Conservation (phyloP, 73 alveolate species). For the Paraurostyla sp. region DNA sequence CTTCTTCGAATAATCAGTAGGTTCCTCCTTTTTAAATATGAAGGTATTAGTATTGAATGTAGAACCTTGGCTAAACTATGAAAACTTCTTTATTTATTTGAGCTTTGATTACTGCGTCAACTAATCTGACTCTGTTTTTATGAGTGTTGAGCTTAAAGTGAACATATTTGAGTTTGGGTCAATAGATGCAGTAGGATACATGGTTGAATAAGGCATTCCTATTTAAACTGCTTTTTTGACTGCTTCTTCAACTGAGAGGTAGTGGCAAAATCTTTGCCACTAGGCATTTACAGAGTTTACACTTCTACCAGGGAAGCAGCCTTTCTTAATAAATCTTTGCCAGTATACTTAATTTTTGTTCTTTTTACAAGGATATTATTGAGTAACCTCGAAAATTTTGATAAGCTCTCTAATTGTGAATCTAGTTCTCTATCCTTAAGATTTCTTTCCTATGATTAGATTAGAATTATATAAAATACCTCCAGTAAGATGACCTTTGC, state of each 20-base stretch:
- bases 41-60: background rate
- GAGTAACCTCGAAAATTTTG: conserved; percentile 48
- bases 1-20: no score
- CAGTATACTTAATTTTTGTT: conserved; percentile 53
- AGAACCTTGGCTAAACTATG: background rate
- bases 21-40: no score
- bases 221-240: conserved; percentile 34
- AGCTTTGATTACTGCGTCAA: background rate
- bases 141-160: conserved; percentile 17
- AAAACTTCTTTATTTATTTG: no score
- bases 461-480: background rate
- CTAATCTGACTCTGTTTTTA: background rate
- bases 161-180: background rate
- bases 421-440: conserved; percentile 1
- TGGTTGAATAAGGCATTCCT: conserved; percentile 51
- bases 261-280: conserved; percentile 41
- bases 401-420: conserved; percentile 44
- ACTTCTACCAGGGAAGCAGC: conserved; percentile 42
- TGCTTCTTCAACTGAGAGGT: background rate
- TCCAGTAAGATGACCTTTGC: background rate
- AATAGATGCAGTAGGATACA: conserved; percentile 48
- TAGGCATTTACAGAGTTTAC: conserved; percentile 53
- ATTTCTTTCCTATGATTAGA: background rate
- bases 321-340: conserved; percentile 39
- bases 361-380: conserved; percentile 28